A percentile compares a stretch with the other conserved stretches of the same genome.
These are phyloP conservation scores for Colletotrichum theobromicola DNA, from an alignment of 2,329 filamentous ascomycete species.

Conservation along the genomic window DNA sequence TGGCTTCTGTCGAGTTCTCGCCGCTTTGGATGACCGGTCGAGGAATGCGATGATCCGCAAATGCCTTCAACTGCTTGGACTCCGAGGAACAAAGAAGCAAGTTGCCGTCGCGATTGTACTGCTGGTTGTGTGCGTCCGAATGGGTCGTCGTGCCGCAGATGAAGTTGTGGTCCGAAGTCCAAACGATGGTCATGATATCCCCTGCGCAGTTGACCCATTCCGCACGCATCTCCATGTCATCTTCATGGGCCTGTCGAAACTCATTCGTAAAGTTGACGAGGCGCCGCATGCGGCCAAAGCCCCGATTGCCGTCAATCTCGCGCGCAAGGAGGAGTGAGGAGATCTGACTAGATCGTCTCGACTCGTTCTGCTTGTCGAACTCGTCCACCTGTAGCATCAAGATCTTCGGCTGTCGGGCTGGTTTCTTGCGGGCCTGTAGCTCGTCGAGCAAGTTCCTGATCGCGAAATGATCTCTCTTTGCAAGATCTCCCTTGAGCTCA, in stretches of 20 bases:
- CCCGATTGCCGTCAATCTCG: constrained; percentile 51
- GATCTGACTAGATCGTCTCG: constrained; percentile 34
- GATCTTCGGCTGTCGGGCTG: constrained; percentile 21
- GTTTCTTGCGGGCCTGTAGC: constrained; percentile 38
- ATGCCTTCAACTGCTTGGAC: constrained; percentile 51
- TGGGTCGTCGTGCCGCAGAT: constrained; percentile 68
- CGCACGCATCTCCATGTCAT: constrained; percentile 52
- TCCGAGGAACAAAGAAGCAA: constrained; percentile 58
- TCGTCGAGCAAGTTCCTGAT: constrained; percentile 44
- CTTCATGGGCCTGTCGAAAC: constrained; percentile 52
- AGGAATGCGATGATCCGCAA: constrained; percentile 61
- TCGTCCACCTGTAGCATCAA: constrained; percentile 38
- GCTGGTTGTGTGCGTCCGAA: constrained; percentile 67
- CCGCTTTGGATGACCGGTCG: constrained; percentile 58
- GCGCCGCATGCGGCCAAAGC: constrained; percentile 44
- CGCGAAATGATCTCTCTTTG: constrained; percentile 33
- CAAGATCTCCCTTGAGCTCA: constrained; percentile 21
- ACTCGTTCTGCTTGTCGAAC: constrained; percentile 28
- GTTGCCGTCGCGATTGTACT: constrained; percentile 71
- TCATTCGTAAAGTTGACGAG: constrained; percentile 51
- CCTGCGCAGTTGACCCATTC: constrained; percentile 68
- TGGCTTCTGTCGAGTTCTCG: constrained; percentile 60
- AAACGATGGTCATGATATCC: constrained; percentile 63
- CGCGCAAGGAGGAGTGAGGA: constrained; percentile 52
- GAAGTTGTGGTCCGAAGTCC: constrained; percentile 59